phyloP scores from a whole-genome alignment of 345 rosid genomes.

The Pistacia integerrima region DNA sequence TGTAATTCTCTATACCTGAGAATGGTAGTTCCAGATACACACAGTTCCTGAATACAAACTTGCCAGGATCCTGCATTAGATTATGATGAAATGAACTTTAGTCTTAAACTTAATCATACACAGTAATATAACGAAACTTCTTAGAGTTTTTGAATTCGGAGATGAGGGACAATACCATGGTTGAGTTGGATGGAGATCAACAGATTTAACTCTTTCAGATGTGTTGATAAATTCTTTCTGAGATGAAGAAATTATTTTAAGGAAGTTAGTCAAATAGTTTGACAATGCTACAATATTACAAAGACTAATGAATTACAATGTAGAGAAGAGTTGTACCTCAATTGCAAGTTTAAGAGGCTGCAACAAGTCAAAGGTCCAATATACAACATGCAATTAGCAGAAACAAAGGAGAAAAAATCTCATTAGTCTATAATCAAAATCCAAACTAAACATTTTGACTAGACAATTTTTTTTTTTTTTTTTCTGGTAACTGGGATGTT shows the following conservation, averaged over 20 bases:
- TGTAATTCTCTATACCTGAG: conserved; percentile 62
- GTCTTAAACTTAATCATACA: neutral
- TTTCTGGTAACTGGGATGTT: no score
- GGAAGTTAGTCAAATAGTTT: conserved; percentile 16
- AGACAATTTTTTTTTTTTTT: no score
- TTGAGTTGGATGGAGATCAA: conserved; percentile 70
- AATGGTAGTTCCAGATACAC: conserved; percentile 76
- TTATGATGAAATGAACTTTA: neutral
- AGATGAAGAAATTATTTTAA: conserved; percentile 23
- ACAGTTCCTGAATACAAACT: conserved; percentile 74
- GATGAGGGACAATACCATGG: conserved; percentile 48
- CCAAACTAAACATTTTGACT: no score
- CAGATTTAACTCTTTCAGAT: conserved; percentile 72
- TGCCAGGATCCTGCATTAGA: conserved; percentile 56
- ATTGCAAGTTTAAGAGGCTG: conserved; percentile 55
- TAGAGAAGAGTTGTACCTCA: conserved; percentile 37
- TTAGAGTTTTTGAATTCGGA: neutral
- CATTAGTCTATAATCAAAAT: no score
- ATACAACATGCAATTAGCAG: no score
- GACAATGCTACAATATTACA: neutral
- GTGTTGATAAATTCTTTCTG: conserved; percentile 59
- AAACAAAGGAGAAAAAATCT: no score
- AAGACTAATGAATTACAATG: neutral
- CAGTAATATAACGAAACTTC: neutral
- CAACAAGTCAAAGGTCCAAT: neutral